Base-by-base conservation (phyloP, 23 red algal genomes). In the Cyanidioschyzon merolae region DNA sequence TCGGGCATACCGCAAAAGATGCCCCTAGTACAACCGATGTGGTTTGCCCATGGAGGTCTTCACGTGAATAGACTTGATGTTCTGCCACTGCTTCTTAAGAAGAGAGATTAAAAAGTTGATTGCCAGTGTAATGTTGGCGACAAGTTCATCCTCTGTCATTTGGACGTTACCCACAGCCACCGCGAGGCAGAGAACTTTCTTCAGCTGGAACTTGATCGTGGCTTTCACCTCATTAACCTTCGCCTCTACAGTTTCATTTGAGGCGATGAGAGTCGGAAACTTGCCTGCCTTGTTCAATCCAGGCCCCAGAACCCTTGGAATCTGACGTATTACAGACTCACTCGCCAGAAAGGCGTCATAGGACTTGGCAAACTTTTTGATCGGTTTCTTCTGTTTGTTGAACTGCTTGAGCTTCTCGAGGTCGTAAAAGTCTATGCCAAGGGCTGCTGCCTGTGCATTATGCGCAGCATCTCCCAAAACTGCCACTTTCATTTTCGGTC, bases 371-470 rank as follows among this genome's bases (percentile, higher is more conserved):
- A 98, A 98, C 85, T 98, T 98, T 85, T 98, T 98, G 82, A 98
- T 91, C 51, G 94, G 94, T 67, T 98, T 98, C 88, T 98, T 98
- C 77, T 91, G 88, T 76, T 98, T 98, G 94, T 98, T 98, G 77
- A 98, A 98, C 85, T 91, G 90, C 76, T 91, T 98, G 26, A 98
- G 76, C 58, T 83, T 85, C 81, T 98, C 94, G 7, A 90, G 83
- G 39, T 90, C 89, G 76, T 89, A 98, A 26, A 77, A 84, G 0
- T 87, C 84, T 29, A 98, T 76, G 38, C 87, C 87, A 41, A 98
- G 80, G 80, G 86, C 88, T 58, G 88, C 79, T 1, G 94, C 94
- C 68, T 98, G 83, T 36, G 85, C 77, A 3, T 89, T 81, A 32
- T 91, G 88, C 39, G 86, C 87, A 1, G 94, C 94, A 41, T 98